Conservation (phyloP, 768 basidiomycete species). For the Lanmaoa pseudosensibilis region DNA sequence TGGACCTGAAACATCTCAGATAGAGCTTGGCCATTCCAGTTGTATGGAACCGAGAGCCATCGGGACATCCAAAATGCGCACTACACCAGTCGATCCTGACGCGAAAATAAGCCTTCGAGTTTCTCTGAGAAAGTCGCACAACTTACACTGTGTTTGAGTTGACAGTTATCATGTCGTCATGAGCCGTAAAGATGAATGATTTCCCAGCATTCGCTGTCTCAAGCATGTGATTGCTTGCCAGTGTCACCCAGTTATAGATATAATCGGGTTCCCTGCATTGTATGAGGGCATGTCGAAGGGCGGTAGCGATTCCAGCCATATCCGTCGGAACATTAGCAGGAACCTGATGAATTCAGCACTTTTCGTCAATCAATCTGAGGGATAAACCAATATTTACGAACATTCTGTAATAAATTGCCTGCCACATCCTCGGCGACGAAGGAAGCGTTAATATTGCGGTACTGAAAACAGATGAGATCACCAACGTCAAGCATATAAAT, state of each 20-base stretch:
- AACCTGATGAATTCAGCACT: constrained; percentile 1
- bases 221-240: constrained; percentile 23
- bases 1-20: constrained; percentile 26
- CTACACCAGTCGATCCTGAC: constrained; percentile 24
- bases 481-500: background rate
- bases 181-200: constrained; percentile 12
- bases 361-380: background rate
- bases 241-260: constrained; percentile 19
- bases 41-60: constrained; percentile 20
- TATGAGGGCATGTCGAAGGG: constrained; percentile 17
- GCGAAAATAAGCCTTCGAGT: background rate
- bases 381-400: constrained; percentile 8
- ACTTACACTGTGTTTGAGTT: constrained; percentile 27
- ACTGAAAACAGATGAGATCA: constrained; percentile 12
- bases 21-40: constrained; percentile 17
- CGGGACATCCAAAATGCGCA: constrained; percentile 22
- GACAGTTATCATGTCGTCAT: constrained; percentile 11
- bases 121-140: no score
- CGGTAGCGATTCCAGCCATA: constrained; percentile 17
- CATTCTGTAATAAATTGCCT: constrained; percentile 23
- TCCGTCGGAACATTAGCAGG: constrained; percentile 17
- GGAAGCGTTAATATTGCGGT: constrained; percentile 15
- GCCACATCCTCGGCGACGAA: constrained; percentile 20
- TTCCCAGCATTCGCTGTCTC: constrained; percentile 17
- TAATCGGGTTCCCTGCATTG: constrained; percentile 14